Conservation (phyloP, 352 stramenopile genomes). For the Thraustochytrium sp. region DNA sequence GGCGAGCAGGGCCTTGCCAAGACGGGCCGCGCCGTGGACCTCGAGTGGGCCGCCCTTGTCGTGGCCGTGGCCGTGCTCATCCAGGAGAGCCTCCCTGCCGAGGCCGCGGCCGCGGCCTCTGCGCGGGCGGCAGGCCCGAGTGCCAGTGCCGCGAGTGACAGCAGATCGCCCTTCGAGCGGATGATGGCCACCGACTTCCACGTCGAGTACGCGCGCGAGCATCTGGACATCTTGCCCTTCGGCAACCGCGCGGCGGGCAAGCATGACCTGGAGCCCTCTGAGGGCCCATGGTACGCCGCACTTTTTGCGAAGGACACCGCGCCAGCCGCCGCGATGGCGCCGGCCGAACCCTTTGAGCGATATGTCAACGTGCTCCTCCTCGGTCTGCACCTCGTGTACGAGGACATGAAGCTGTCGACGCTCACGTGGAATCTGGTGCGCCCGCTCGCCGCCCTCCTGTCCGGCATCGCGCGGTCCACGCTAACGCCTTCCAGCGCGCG, state of each 20-base stretch:
- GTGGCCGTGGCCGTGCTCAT: neutral
- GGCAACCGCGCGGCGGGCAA: too few relatives aligned
- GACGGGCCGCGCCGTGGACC: neutral
- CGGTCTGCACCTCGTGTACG: slow-evolving; percentile 26
- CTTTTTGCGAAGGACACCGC: too few relatives aligned
- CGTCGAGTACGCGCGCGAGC: neutral
- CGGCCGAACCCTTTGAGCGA: neutral
- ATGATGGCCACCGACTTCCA: slow-evolving; percentile 40
- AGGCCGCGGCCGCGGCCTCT: neutral
- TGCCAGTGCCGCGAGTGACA: neutral
- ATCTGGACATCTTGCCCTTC: neutral
- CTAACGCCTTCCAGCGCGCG: neutral
- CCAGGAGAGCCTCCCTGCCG: neutral
- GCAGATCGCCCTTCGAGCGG: neutral
- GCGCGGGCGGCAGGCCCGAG: neutral
- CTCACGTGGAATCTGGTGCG: neutral
- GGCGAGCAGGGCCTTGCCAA: neutral
- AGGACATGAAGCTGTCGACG: slow-evolving; percentile 30
- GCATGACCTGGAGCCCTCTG: too few relatives aligned
- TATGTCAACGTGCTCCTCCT: neutral
- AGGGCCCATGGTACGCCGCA: too few relatives aligned
- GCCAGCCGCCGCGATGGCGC: neutral
- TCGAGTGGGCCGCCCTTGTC: slow-evolving; percentile 35
- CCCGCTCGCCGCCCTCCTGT: neutral
- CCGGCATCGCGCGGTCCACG: neutral